Base-by-base conservation (phyloP, 2,329 filamentous ascomycete genomes). In the Aspergillus neotritici region DNA sequence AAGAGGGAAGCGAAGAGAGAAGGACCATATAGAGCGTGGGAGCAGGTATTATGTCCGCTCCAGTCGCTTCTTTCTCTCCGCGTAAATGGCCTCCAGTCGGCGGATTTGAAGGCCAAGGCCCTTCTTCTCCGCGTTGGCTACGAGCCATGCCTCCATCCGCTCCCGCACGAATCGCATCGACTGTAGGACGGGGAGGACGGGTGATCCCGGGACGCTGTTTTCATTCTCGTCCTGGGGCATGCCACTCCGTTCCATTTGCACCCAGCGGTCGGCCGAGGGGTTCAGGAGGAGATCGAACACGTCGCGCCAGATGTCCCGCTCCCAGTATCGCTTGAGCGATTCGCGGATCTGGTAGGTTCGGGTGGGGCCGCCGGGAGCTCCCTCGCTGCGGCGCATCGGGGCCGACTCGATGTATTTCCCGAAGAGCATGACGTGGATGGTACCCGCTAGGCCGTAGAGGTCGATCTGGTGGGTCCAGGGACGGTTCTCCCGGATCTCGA, bases 381-480 rank as follows among this genome's bases (percentile, higher is more conserved):
- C 47, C 8, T 49, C 41, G 34, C 53, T 53, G 11, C 42, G 46
- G 1, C 54, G 55, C 1, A 60, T 54, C 2, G 62, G 72, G 1
- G 76, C 63, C 1, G 88, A 94, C 62, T 95, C 87, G 57, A 98
- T 93, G 68, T 97, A 97, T 60, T 87, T 89, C 8, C 93, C 91
- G 62, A 96, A 98, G 3, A 98, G 78, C 55, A 98, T 78, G 34
- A 82, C 84, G 67, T 98, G 89, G 4, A 97, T 74, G 16, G 87
- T 86, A 4, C 88, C 89, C 0, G 93, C 93, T 0, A 96, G 76
- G 10, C 93, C 93, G 65, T 94, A 87, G 58, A 97, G 94, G 70
- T 98, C 93, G 53, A 96, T 87, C 65, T 98, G 93, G 73, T 89
- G 96, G 1, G 91, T 97, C 93, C 93, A 98, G 0, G 90, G 89